Evolutionary conservation across 1,284 basidiomycete species (phyloP), one percentile per base, ranked within the genome.

Genomic region (Trichosporon sp.): DNA sequence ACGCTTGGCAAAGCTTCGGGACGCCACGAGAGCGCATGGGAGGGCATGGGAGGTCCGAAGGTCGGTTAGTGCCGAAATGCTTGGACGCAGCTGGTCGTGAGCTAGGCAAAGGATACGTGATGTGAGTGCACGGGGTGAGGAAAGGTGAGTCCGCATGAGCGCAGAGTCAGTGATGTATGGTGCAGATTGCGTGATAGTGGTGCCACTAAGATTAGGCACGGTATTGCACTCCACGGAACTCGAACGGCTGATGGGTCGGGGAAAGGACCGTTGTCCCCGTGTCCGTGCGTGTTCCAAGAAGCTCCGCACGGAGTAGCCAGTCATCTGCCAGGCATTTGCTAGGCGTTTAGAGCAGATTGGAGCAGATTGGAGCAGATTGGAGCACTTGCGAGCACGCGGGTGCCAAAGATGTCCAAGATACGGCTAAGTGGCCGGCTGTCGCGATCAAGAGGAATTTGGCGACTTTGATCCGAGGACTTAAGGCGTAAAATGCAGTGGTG

Each of bases 91-190:
- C 59, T 63, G 59, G 32, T 63, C 16, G 32, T 63, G 19, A 54
- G 19, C 19, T 26, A 26, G 14, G 51, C 8, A 11, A 2, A 40
- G 26, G 38, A 40, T 26, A 16, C 19, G n/a, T n/a, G 51, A 54
- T 21, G 19, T 6, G 51, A 54, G 51, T 21, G 51, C 1, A 26
- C 19, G 38, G 43, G 16, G 43, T 46, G 43, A 46, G 43, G 7
- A 10, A 38, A 40, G 38, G 38, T 40, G 38, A 40, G 38, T 10
- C 10, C 2, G 38, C 38, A 16, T 54, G 59, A 63, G 59, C 59
- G 32, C 31, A 63, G 59, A 35, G 59, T 32, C 59, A 63, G 59
- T 63, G 32, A 63, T 63, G 59, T 3, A 63, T 63, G 59, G 59
- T 63, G 59, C 59, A 14, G 16, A 63, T 63, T 37, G 59, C 59